A percentile compares a stretch with the other conserved stretches of the same genome.
Conservation (phyloP, 331 rosid species). For the Malus hybrid region DNA sequence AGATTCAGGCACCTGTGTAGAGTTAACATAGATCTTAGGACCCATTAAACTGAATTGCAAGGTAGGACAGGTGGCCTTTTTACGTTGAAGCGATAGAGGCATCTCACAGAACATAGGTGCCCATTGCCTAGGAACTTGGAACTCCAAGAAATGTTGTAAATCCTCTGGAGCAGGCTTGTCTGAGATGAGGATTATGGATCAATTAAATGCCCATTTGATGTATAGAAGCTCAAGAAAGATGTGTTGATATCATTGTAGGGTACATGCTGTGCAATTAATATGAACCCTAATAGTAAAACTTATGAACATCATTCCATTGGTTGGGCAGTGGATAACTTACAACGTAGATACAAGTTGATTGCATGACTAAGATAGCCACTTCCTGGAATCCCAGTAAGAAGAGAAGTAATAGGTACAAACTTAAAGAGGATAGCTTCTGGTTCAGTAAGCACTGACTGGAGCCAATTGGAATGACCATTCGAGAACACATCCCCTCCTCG, state of each 20-base stretch:
- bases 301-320: not conserved
- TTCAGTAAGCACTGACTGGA: constrained; percentile 70
- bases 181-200: constrained; percentile 17
- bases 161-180: constrained; percentile 85
- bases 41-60: constrained; percentile 78
- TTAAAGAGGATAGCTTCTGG: constrained; percentile 78
- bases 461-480: constrained; percentile 80
- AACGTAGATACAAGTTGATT: constrained; percentile 88
- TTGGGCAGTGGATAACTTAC: constrained; percentile 38
- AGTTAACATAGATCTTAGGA: constrained; percentile 52
- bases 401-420: constrained; percentile 84
- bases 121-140: constrained; percentile 98
- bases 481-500: constrained; percentile 80
- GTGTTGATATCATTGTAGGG: not conserved
- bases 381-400: constrained; percentile 86
- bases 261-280: constrained; percentile 1
- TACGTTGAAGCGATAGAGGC: constrained; percentile 79
- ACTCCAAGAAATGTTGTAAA: constrained; percentile 86
- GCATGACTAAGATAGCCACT: constrained; percentile 99
- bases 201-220: not conserved
- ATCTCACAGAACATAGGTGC: constrained; percentile 94
- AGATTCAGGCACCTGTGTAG: constrained; percentile 52
- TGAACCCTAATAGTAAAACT: not conserved
- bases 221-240: constrained; percentile 1
- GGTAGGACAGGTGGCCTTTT: constrained; percentile 49